phyloP scores from a whole-genome alignment of 2,329 filamentous ascomycete species.

The Salinomyces thailandicus region DNA sequence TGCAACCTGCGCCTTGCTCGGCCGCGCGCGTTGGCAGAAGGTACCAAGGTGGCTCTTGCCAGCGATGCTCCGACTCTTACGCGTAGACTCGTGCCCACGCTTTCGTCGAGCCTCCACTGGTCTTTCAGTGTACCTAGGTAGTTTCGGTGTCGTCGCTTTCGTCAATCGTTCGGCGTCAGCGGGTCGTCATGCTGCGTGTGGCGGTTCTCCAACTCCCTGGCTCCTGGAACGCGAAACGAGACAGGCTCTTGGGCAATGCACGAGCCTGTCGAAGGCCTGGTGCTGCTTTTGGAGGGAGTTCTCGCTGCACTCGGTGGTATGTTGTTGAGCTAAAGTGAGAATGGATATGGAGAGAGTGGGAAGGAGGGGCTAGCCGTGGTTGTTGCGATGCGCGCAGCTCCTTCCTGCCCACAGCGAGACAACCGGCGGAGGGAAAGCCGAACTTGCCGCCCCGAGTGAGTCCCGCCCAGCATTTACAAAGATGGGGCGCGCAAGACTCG shows the following conservation, averaged over 20 bases:
- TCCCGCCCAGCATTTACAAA: too few species aligned
- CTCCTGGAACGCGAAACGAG: too few species aligned
- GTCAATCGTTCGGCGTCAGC: constrained; percentile 1
- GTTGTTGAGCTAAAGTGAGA: too few species aligned
- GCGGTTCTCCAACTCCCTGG: not conserved
- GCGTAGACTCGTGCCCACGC: not conserved
- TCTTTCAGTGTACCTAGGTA: too few species aligned
- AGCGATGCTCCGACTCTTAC: not conserved
- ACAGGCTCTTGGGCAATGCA: too few species aligned
- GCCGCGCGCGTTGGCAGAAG: not conserved
- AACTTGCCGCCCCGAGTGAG: too few species aligned
- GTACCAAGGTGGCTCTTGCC: not conserved
- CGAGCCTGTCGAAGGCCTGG: too few species aligned
- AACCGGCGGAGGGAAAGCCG: not conserved
- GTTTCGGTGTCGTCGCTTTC: not conserved
- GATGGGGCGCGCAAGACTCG: too few species aligned
- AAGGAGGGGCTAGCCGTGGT: not conserved
- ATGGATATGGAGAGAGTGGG: too few species aligned
- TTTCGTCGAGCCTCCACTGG: not conserved
- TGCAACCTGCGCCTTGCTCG: not conserved
- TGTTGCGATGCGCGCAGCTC: not conserved
- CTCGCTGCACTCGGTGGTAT: too few species aligned
- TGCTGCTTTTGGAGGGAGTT: too few species aligned
- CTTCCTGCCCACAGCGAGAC: not conserved
- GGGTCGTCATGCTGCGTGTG: constrained; percentile 3